Evolutionary conservation across 768 basidiomycete genomes (phyloP), one percentile per base, ranked within the genome.

Genomic region (Mycena sanguinolenta): DNA sequence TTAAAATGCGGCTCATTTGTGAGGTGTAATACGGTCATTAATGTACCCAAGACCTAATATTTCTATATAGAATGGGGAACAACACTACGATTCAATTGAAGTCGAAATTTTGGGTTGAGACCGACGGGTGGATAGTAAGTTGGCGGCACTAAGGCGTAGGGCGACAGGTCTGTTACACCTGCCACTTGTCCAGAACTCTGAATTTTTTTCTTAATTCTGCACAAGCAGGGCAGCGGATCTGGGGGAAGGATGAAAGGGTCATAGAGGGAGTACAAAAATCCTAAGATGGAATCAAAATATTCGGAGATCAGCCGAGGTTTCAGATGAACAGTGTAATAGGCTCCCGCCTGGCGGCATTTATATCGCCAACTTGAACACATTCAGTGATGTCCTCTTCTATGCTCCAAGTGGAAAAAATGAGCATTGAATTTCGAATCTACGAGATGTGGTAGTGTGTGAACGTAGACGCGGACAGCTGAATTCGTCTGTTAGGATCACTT

Each of bases 391-490:
- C 21, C 49, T 50, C 49, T 50, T 50, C 23, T 14, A 50, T 50
- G 49, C 49, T 50, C 49, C 49, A 50, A 23, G 49, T 50, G 49
- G 23, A 50, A 50, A 50, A 50, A 23, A n/a, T 25, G 50, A 28
- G 50, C 9, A 17, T 52, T 52, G 27, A 52, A 52, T 52, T 52
- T 52, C 25, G 28, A 25, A 52, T 52, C 27, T 28, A 28, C 50
- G 50, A 52, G 50, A 52, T 27, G 50, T 28, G 50, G 50, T 52
- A 52, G 50, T 52, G 50, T 28, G 50, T 52, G 50, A 52, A 28
- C 50, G 27, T 52, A 52, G 21, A 52, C 27, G 23, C 50, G 50
- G 50, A 52, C 50, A 46, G 46, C 46, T 46, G 46, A 46, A 46
- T n/a, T n/a, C 46, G 21, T 46, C n/a, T 46, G 46, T 46, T 46